A percentile compares a stretch with the other conserved stretches of the same genome.
phyloP scores from a whole-genome alignment of 129 eudicot species.

The Tagetes erecta region DNA sequence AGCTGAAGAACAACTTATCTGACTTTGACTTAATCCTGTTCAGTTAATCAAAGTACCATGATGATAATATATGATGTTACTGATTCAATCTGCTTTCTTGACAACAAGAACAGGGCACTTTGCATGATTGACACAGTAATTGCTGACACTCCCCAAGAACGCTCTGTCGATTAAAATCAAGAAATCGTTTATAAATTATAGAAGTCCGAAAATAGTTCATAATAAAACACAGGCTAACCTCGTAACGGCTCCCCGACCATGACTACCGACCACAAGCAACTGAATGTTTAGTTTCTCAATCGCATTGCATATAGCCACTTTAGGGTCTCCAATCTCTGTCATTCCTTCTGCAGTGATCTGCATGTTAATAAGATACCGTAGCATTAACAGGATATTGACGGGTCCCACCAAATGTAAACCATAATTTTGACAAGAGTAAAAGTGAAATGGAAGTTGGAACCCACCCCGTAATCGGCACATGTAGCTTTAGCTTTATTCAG shows the following conservation, averaged over 20 bases:
- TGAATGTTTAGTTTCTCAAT: conserved; percentile 30
- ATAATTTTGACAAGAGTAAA: background rate
- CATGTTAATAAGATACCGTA: background rate
- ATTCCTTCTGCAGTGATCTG: conserved; percentile 41
- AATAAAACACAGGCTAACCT: conserved; percentile 30
- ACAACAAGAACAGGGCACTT: conserved; percentile 52
- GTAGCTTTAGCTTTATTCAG: conserved; percentile 43
- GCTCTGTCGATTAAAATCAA: conserved; percentile 18
- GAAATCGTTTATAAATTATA: background rate
- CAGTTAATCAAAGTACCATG: too few species aligned
- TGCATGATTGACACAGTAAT: conserved; percentile 42
- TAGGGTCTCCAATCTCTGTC: too few species aligned
- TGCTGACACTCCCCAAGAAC: conserved; percentile 44
- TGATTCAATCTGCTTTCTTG: conserved; percentile 33
- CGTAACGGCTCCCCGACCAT: conserved; percentile 34
- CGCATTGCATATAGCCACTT: conserved; percentile 43
- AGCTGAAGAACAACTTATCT: conserved; percentile 2
- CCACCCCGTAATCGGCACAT: conserved; percentile 36
- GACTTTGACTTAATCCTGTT: background rate
- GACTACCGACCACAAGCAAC: conserved; percentile 45
- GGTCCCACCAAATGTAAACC: too few species aligned
- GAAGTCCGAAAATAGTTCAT: too few species aligned
- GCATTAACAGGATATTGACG: too few species aligned
- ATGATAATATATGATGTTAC: background rate
- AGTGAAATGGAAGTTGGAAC: background rate